Percentiles rank a stretch among this genome's conserved stretches.
phyloP scores from a whole-genome alignment of 2,329 filamentous ascomycete species.

The Curvularia hawaiiensis region DNA sequence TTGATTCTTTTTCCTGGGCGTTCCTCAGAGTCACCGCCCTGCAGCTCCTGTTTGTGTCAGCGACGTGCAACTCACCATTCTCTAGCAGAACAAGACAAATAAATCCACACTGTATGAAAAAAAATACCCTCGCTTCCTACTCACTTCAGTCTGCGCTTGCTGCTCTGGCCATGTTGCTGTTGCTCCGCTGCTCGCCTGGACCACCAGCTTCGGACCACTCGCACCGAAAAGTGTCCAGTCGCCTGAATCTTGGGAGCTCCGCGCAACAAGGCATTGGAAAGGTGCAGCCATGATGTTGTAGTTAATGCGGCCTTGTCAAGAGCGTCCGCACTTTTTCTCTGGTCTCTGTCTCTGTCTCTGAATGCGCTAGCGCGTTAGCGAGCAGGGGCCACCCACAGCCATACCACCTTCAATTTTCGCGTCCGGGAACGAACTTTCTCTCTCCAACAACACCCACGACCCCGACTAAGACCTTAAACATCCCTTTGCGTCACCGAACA shows the following conservation, averaged over 20 bases:
- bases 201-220: slow-evolving; percentile 72
- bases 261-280: slow-evolving; percentile 48
- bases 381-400: slow-evolving; percentile 32
- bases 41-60: slow-evolving; percentile 27
- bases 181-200: slow-evolving; percentile 38
- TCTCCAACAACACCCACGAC: slow-evolving; percentile 31
- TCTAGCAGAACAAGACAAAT: not conserved
- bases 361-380: slow-evolving; percentile 22
- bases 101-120: not conserved
- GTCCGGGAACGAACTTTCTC: slow-evolving; percentile 19
- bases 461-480: slow-evolving; percentile 84
- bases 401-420: slow-evolving; percentile 32
- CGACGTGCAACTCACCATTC: not conserved
- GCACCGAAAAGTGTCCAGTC: slow-evolving; percentile 70
- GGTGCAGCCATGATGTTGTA: slow-evolving; percentile 41
- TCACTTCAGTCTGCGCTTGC: slow-evolving; percentile 27
- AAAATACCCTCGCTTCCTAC: slow-evolving; percentile 14
- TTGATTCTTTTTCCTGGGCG: slow-evolving; percentile 52
- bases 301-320: slow-evolving; percentile 13
- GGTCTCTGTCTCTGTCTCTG: slow-evolving; percentile 4
- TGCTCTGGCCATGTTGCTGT: slow-evolving; percentile 38
- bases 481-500: slow-evolving; percentile 94
- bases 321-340: slow-evolving; percentile 16
- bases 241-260: slow-evolving; percentile 18
- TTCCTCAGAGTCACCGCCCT: slow-evolving; percentile 36